Conservation (phyloP, 805 yeast species). For the Maudiozyma serrabonitensis region DNA sequence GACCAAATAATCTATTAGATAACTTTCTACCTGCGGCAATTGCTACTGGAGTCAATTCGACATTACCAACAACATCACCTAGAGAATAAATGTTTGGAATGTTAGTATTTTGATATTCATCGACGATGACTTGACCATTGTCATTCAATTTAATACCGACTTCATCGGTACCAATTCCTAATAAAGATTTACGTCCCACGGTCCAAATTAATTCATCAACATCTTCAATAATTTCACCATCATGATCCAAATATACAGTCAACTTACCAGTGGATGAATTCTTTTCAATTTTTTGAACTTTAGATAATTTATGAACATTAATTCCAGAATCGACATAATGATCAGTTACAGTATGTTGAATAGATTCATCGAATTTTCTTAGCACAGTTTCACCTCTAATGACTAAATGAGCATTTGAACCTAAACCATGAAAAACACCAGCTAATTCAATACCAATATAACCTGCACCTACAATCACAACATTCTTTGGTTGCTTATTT, state of each 20-base stretch:
- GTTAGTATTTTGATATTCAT: conserved; percentile 80
- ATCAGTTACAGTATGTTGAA: conserved; percentile 72
- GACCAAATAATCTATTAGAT: conserved; percentile 86
- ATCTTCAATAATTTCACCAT: conserved; percentile 39
- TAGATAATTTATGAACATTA: conserved; percentile 59
- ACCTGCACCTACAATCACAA: conserved; percentile 96
- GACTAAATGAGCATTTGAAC: conserved; percentile 75
- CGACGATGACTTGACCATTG: conserved; percentile 59
- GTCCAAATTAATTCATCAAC: conserved; percentile 91
- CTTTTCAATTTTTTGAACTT: conserved; percentile 41
- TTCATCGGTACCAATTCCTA: conserved; percentile 66
- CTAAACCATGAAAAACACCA: conserved; percentile 86
- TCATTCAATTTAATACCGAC: conserved; percentile 59
- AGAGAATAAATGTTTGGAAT: conserved; percentile 66
- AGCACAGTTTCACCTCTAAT: conserved; percentile 88
- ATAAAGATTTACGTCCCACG: conserved; percentile 74
- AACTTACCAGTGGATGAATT: conserved; percentile 39
- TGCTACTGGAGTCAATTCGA: conserved; percentile 95
- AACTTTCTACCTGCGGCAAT: conserved; percentile 96
- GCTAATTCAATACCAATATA: conserved; percentile 94
- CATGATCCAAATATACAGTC: conserved; percentile 36
- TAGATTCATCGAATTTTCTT: conserved; percentile 75
- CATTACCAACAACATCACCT: conserved; percentile 90
- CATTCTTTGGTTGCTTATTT: conserved; percentile 76
- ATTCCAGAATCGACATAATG: conserved; percentile 76